These are phyloP conservation scores for Exophiala spinifera DNA, from an alignment of 2,329 filamentous ascomycete species.

Conservation along the genomic window DNA sequence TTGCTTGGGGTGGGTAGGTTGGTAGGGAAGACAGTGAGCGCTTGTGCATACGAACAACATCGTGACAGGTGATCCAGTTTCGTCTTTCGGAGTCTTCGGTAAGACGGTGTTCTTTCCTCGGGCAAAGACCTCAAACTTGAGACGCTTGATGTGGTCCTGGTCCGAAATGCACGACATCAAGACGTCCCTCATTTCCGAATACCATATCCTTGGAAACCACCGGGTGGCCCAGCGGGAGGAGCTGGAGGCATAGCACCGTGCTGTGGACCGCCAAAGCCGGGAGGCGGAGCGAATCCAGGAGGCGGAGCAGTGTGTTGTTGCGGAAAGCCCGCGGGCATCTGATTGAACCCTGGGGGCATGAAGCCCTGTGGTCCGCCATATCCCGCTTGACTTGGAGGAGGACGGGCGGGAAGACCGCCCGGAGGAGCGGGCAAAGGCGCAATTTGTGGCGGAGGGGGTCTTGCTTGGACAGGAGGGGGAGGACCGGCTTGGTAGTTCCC, in stretches of 20 bases:
- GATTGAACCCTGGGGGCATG: constrained; percentile 44
- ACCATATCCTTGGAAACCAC: constrained; percentile 22
- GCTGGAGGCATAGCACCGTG: constrained; percentile 25
- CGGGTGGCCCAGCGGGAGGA: constrained; percentile 24
- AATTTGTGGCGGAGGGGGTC: constrained; percentile 59
- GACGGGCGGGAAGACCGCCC: constrained; percentile 61
- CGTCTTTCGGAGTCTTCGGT: too few relatives aligned
- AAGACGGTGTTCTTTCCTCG: too few relatives aligned
- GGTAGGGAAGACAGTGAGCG: too few relatives aligned
- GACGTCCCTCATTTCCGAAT: constrained; percentile 19
- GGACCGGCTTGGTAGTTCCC: constrained; percentile 43
- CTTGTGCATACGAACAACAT: too few relatives aligned
- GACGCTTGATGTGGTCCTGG: not conserved
- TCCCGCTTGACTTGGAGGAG: constrained; percentile 65
- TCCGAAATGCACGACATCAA: not conserved
- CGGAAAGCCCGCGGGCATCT: constrained; percentile 39
- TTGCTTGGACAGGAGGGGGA: constrained; percentile 41
- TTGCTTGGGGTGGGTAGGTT: too few relatives aligned
- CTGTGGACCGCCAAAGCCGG: constrained; percentile 41
- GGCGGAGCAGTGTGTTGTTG: constrained; percentile 41
- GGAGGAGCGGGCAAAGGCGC: constrained; percentile 46
- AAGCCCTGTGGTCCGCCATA: constrained; percentile 64
- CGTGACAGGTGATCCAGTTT: too few relatives aligned
- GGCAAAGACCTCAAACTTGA: too few relatives aligned
- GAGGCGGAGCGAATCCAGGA: constrained; percentile 50